These are phyloP conservation scores for Malus hybrid DNA, from an alignment of 331 rosid species.

Conservation along the genomic window DNA sequence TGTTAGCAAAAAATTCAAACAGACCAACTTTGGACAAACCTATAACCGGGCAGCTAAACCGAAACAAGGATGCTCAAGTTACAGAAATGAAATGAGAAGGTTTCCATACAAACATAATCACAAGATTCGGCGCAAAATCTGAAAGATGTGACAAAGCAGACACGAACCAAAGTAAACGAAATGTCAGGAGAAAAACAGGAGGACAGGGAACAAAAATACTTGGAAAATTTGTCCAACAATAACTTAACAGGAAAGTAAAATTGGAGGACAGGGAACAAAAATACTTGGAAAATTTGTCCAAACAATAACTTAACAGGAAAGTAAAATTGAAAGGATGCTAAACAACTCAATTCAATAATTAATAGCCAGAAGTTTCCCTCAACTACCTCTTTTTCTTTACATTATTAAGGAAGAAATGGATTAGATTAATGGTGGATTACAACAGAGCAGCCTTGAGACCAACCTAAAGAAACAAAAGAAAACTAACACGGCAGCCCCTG, in stretches of 20 bases:
- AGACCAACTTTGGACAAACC: neutral
- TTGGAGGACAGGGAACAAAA: neutral
- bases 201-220: neutral
- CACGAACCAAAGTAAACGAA: neutral
- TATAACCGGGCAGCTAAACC: neutral
- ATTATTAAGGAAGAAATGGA: neutral
- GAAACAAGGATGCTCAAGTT: neutral
- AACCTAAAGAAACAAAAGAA: neutral
- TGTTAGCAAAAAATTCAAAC: conserved; percentile 2
- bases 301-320: too few species aligned
- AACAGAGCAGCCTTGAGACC: conserved; percentile 11
- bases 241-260: too few species aligned
- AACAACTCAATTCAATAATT: neutral
- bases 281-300: neutral
- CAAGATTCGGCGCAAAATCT: neutral
- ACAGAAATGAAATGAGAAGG: neutral
- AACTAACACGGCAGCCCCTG: neutral
- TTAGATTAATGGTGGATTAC: conserved; percentile 11
- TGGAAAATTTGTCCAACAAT: too few species aligned
- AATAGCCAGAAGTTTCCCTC: neutral
- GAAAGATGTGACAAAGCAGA: neutral
- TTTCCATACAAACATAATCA: neutral
- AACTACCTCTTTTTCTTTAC: neutral
- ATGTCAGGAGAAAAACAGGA: neutral
- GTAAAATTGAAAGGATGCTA: too few species aligned